phyloP scores from a whole-genome alignment of 495 filamentous ascomycete genomes.

The Aeminium ludgeri region DNA sequence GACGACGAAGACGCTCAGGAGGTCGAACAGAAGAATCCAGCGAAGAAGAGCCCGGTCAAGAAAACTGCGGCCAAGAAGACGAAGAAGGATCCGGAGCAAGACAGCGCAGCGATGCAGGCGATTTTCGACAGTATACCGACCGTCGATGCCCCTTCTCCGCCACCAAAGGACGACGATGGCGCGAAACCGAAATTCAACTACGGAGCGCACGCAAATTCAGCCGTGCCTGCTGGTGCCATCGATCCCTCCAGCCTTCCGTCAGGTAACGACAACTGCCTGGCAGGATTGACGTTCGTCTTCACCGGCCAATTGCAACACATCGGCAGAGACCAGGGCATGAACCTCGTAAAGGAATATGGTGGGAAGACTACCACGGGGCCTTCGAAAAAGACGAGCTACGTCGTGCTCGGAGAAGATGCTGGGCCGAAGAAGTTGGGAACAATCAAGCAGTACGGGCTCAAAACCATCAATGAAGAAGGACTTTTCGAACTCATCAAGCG shows the following conservation, averaged over 20 bases:
- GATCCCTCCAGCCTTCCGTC: constrained; percentile 45
- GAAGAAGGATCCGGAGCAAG: constrained; percentile 38
- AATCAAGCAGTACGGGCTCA: constrained; percentile 58
- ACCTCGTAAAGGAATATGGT: constrained; percentile 78
- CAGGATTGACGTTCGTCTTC: constrained; percentile 93
- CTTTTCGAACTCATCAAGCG: constrained; percentile 72
- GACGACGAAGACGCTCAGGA: constrained; percentile 33
- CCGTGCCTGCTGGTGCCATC: constrained; percentile 41
- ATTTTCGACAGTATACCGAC: constrained; percentile 80
- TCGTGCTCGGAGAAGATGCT: constrained; percentile 79
- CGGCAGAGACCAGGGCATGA: constrained; percentile 70
- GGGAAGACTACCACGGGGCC: constrained; percentile 77
- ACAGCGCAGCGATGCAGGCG: constrained; percentile 50
- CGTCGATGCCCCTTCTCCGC: constrained; percentile 66
- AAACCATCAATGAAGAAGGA: constrained; percentile 86
- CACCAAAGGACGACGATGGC: constrained; percentile 36
- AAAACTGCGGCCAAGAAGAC: constrained; percentile 36
- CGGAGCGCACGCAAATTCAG: constrained; percentile 34
- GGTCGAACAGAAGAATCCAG: constrained; percentile 21
- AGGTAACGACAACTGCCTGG: constrained; percentile 78
- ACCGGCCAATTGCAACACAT: constrained; percentile 69
- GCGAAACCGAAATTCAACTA: constrained; percentile 51
- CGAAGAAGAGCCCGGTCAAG: constrained; percentile 25
- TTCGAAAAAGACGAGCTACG: constrained; percentile 82
- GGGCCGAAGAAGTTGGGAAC: constrained; percentile 88